Evolutionary conservation across 352 stramenopile genomes (phyloP).

Genomic region (Aphanomyces euteiches): DNA sequence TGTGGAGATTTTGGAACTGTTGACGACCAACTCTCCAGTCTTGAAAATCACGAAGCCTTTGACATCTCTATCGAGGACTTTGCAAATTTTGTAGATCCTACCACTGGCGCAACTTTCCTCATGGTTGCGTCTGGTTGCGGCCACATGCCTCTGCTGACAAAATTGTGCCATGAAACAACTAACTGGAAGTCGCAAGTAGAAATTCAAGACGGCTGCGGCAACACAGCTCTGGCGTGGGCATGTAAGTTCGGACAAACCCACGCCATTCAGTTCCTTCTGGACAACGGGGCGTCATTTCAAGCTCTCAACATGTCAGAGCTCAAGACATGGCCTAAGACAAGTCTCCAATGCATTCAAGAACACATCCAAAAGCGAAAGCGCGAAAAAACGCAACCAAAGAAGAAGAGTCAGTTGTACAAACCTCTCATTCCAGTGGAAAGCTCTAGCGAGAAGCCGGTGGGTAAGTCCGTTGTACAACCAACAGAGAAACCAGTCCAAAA

Average conservation of each 20-base stretch:
- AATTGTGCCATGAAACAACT: background rate
- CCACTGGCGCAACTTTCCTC: constrained; percentile 24
- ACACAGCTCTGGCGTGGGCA: constrained; percentile 25
- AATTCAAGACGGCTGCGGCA: background rate
- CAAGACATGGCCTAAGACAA: constrained; percentile 30
- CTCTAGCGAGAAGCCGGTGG: background rate
- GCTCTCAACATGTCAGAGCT: constrained; percentile 27
- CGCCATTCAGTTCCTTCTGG: constrained; percentile 14
- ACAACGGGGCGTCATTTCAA: constrained; percentile 19
- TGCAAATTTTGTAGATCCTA: constrained; percentile 17
- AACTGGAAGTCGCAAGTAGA: constrained; percentile 5
- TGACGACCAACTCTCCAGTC: background rate
- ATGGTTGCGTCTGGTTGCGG: constrained; percentile 21
- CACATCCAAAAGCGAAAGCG: constrained; percentile 1
- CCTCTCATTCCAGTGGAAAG: constrained; percentile 19
- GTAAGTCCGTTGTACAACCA: background rate
- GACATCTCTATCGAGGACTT: background rate
- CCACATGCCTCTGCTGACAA: constrained; percentile 13
- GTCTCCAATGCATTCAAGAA: constrained; percentile 15
- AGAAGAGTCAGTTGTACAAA: constrained; percentile 16
- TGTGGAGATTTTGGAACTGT: constrained; percentile 23
- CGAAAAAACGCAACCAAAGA: background rate
- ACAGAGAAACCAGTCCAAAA: background rate
- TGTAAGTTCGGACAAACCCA: constrained; percentile 29
- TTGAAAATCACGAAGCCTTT: constrained; percentile 1